Base-by-base conservation (phyloP, 2,329 filamentous ascomycete species). In the Epichloe scottii region DNA sequence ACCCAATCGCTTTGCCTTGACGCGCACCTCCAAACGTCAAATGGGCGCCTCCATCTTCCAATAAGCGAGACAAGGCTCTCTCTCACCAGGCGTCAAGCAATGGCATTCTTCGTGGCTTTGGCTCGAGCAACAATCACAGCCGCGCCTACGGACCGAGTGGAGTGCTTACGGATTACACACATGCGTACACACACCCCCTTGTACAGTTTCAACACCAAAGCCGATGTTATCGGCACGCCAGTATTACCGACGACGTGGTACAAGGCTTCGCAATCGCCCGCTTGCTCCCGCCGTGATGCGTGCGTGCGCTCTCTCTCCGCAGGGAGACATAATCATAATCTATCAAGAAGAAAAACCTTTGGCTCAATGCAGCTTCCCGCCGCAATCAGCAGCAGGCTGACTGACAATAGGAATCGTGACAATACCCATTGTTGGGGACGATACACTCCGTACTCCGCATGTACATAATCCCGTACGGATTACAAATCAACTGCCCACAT, bases 161-260 rank as follows among this genome's bases (percentile, higher is more conserved):
- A 10, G 26, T 30, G 4, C 7, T n/a, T 40, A n/a, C 38, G 1
- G 4, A 5, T 8, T 3, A n/a, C 11, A 11, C 10, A 41, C 39
- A 41, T 5, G 7, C 7, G 3, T n/a, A 40, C 38, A 40, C 8
- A 8, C 40, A 42, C 19, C 40, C 17, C 21, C 1, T 17, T 42
- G 40, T 7, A 23, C 35, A 12, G 14, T 42, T 42, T 8, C 5
- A 17, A 26, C 40, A 14, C 40, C 40, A 17, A 42, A 10, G 14
- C n/a, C 19, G 7, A 23, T 42, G 19, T 14, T 42, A 42, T 30
- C 6, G 42, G 4, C 42, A 45, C 42, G 23, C 26, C 41, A 3
- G 38, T 17, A 40, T 19, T n/a, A 30, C 47, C 47, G 39, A 42
- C 38, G 38, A 49, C 11, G 47, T 49, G 47, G 39, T 49, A 43